These are phyloP conservation scores for Teratosphaeria epicoccoides DNA, from an alignment of 2,329 filamentous ascomycete species.

Conservation along the genomic window DNA sequence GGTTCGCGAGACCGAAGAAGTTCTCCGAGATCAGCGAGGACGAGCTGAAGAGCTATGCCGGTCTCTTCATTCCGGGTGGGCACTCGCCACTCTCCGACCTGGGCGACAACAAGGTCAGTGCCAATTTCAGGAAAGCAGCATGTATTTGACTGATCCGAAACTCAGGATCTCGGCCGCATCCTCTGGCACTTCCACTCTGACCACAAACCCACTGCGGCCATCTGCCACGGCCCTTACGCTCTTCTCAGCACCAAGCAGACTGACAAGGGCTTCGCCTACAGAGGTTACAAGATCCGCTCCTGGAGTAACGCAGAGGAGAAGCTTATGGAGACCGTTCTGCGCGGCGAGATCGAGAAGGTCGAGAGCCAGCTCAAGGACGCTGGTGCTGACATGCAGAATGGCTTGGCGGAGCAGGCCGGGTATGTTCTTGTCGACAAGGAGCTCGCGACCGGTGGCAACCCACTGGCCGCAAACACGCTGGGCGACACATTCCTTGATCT, in stretches of 20 bases:
- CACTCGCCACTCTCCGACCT: slow-evolving; percentile 36
- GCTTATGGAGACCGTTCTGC: slow-evolving; percentile 35
- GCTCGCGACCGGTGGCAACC: slow-evolving; percentile 1
- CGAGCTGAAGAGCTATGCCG: slow-evolving; percentile 30
- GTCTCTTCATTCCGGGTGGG: slow-evolving; percentile 37
- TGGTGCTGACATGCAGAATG: slow-evolving; percentile 37
- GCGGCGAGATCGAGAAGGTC: slow-evolving; percentile 35
- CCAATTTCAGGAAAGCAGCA: background rate
- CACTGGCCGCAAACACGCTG: background rate
- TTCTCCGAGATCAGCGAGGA: slow-evolving; percentile 32
- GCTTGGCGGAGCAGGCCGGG: slow-evolving; percentile 30
- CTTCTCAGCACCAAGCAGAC: slow-evolving; percentile 33
- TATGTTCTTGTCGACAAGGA: slow-evolving; percentile 35
- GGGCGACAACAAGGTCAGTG: slow-evolving; percentile 24
- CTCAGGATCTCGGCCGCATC: slow-evolving; percentile 32
- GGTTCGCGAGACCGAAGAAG: slow-evolving; percentile 29
- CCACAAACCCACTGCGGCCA: slow-evolving; percentile 34
- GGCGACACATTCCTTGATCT: background rate
- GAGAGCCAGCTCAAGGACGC: slow-evolving; percentile 29
- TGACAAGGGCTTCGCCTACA: slow-evolving; percentile 32
- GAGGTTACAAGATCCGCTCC: slow-evolving; percentile 36
- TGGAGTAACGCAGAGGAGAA: slow-evolving; percentile 39
- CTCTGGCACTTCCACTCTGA: slow-evolving; percentile 31
- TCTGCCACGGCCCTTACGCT: slow-evolving; percentile 40
- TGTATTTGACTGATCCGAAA: background rate